Evolutionary conservation across 768 basidiomycete genomes (phyloP).

Genomic region (Hebeloma cylindrosporum): DNA sequence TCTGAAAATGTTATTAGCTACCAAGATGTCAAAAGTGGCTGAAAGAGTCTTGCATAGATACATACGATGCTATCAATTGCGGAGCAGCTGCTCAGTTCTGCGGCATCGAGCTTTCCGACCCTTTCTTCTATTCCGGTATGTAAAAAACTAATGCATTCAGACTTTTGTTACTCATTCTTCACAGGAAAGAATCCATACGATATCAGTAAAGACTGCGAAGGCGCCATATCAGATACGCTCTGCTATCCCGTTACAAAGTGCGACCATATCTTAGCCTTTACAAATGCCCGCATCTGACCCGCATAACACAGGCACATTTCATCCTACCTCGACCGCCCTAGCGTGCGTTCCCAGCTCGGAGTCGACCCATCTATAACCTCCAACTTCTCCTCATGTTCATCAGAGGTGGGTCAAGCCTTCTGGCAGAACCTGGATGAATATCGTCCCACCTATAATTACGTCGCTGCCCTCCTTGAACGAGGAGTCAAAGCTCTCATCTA

Average conservation of each 20-base stretch:
- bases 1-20: constrained; percentile 35
- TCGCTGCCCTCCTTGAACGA: constrained; percentile 68
- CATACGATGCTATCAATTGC: constrained; percentile 66
- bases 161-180: not conserved
- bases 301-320: constrained; percentile 48
- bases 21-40: constrained; percentile 64
- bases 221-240: constrained; percentile 42
- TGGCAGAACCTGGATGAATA: constrained; percentile 38
- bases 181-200: constrained; percentile 63
- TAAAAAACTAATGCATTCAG: not conserved
- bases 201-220: constrained; percentile 59
- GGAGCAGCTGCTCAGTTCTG: constrained; percentile 64
- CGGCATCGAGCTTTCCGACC: constrained; percentile 31
- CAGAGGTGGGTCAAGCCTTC: constrained; percentile 50
- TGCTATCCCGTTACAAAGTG: constrained; percentile 58
- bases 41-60: constrained; percentile 55
- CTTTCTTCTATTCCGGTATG: constrained; percentile 7
- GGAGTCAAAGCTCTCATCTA: constrained; percentile 69
- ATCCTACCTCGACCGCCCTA: constrained; percentile 60
- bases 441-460: constrained; percentile 52
- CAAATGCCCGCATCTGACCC: not conserved
- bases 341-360: constrained; percentile 56
- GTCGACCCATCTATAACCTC: constrained; percentile 46
- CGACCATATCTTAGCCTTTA: not conserved
- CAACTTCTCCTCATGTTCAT: constrained; percentile 35